Conservation (phyloP, 2,329 filamentous ascomycete species). For the Davidsoniella neocaledoniae region DNA sequence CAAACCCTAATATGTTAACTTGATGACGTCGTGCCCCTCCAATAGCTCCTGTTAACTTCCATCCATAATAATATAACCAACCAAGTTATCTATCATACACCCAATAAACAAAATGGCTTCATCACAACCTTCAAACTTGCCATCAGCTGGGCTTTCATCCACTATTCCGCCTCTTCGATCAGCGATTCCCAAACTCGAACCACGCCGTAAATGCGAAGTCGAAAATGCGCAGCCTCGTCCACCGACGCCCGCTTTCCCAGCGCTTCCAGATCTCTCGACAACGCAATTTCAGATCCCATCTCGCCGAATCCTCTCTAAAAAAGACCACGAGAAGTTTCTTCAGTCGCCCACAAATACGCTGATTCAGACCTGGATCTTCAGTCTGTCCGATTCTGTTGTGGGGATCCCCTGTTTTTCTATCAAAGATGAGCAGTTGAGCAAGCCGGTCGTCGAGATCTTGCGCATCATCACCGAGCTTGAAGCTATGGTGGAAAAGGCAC, state of each 20-base stretch:
- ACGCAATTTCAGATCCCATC: conserved; percentile 50
- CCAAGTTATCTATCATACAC: neutral
- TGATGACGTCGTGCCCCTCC: conserved; percentile 5
- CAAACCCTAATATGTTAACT: neutral
- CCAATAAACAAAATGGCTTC: conserved; percentile 2
- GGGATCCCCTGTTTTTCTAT: conserved; percentile 50
- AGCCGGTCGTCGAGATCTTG: conserved; percentile 46
- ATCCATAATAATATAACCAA: neutral
- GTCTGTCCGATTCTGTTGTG: conserved; percentile 64
- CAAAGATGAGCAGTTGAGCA: conserved; percentile 37
- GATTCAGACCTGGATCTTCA: conserved; percentile 71
- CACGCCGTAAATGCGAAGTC: conserved; percentile 36
- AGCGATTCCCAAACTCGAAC: conserved; percentile 50
- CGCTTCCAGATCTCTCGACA: conserved; percentile 37
- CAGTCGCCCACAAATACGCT: conserved; percentile 59
- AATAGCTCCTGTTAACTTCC: neutral
- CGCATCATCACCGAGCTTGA: conserved; percentile 54
- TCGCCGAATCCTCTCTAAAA: conserved; percentile 62
- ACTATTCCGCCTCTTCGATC: conserved; percentile 26
- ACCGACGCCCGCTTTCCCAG: conserved; percentile 55
- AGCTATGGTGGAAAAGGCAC: conserved; percentile 47
- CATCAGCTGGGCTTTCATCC: conserved; percentile 3
- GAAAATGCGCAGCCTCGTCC: conserved; percentile 49
- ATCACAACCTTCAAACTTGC: neutral
- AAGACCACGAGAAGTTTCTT: conserved; percentile 70